Conservation (phyloP, 805 yeast species). For the Sugiyamaella americana region DNA sequence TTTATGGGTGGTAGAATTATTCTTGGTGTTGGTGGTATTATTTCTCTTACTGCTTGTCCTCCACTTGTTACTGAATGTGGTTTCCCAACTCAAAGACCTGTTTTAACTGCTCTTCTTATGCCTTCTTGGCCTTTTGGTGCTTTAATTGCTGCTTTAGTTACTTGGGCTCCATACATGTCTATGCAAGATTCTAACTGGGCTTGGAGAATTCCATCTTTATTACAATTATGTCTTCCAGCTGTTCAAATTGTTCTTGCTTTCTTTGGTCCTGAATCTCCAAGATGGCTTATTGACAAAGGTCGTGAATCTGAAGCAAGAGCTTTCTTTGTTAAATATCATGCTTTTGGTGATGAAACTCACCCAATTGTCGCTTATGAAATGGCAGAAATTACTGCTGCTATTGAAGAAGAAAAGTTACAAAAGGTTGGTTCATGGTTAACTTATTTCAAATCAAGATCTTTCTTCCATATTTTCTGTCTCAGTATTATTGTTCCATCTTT, state of each 20-base stretch:
- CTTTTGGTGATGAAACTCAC: slow-evolving; percentile 22
- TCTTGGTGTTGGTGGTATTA: slow-evolving; percentile 68
- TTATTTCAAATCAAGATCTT: slow-evolving; percentile 6
- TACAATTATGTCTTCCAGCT: slow-evolving; percentile 58
- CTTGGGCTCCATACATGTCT: slow-evolving; percentile 52
- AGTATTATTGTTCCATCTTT: slow-evolving; percentile 6
- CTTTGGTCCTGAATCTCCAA: slow-evolving; percentile 82
- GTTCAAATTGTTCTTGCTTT: slow-evolving; percentile 44
- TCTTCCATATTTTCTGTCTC: slow-evolving; percentile 8
- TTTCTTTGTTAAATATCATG: slow-evolving; percentile 22
- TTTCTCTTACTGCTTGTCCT: slow-evolving; percentile 70
- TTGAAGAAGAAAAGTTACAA: slow-evolving; percentile 21
- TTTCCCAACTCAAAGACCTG: slow-evolving; percentile 58
- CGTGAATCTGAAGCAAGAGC: slow-evolving; percentile 51
- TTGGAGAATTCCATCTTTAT: slow-evolving; percentile 73
- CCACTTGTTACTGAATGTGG: slow-evolving; percentile 73
- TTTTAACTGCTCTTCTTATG: slow-evolving; percentile 55
- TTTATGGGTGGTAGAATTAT: slow-evolving; percentile 64
- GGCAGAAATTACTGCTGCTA: slow-evolving; percentile 20
- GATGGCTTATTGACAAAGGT: slow-evolving; percentile 64
- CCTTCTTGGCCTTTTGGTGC: slow-evolving; percentile 67
- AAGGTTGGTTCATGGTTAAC: slow-evolving; percentile 8
- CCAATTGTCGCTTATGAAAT: slow-evolving; percentile 24
- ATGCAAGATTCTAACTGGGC: slow-evolving; percentile 37
- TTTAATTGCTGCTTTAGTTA: slow-evolving; percentile 70